Base-by-base conservation (phyloP, 179 eudicot species). In the Camellia oleifera region DNA sequence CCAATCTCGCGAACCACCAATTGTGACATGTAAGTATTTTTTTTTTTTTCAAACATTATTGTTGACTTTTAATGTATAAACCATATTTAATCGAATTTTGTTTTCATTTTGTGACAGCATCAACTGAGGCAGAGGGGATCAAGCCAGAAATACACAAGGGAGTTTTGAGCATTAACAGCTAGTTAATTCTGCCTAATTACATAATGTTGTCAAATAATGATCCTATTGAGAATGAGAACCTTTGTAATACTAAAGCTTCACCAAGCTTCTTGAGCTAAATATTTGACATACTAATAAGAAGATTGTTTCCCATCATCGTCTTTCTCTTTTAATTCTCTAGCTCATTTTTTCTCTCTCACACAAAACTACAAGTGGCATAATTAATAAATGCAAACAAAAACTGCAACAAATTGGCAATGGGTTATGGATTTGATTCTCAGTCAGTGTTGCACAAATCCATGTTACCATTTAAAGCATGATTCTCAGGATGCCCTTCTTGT, bases 21-120 rank as follows among this genome's bases (percentile, higher is more conserved):
- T 23, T 72, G 82, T 44, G 82, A 79, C 5, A 26, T 48, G 82
- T 79, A 52, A 63, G 77, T 62, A 3, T 40, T 67, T 67, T 42
- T 67, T 32, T 7, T 32, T 67, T 26, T 67, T 67, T 13, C 17
- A 32, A 0, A 7, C 17, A 4, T 45, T 45, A 45, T 12, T 69
- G 1, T 44, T 69, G 3, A 32, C 0, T 3, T 54, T 18, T 32
- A 32, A 32, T 32, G 40, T 32, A 32, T 32, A 32, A 32, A 32
- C 40, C 40, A 32, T 32, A 32, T 0, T 12, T 72, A 48, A 48
- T 48, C 0, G 52, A 48, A 48, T 48, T 4, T 48, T 48, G 52
- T 48, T 71, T 10, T 8, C 20, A 0, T 62, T 9, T 79, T 26
- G 23, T 42, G 17, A n/a, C 62, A 79, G 70, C 77, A 60, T 61